Conservation (phyloP, 106 monocot species). For the Allium cepa region DNA sequence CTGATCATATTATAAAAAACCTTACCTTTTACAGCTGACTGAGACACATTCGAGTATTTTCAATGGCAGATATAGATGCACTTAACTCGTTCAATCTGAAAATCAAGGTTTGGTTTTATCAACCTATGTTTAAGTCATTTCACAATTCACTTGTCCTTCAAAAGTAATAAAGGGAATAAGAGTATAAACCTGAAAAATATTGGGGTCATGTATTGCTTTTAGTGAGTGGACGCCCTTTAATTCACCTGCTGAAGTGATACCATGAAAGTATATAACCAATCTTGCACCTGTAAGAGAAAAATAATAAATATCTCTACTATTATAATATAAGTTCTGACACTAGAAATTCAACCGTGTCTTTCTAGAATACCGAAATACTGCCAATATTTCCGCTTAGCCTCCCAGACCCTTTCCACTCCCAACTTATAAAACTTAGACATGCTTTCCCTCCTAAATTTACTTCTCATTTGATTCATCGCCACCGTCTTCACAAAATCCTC, state of each 20-base stretch:
- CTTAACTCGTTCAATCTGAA: conserved; percentile 71
- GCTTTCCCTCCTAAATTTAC: no score
- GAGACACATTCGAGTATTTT: conserved; percentile 63
- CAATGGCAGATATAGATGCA: conserved; percentile 63
- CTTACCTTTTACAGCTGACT: conserved; percentile 63
- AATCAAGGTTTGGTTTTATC: neutral
- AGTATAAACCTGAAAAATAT: conserved; percentile 82
- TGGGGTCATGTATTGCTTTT: conserved; percentile 72
- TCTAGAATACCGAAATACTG: no score
- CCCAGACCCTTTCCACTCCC: no score
- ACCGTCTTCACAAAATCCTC: no score
- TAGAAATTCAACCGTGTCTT: no score
- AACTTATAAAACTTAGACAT: no score
- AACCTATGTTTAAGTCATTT: neutral
- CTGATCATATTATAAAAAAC: neutral
- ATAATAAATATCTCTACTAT: neutral
- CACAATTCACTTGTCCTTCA: neutral
- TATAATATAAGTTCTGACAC: neutral
- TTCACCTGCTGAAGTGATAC: conserved; percentile 84
- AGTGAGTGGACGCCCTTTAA: conserved; percentile 66
- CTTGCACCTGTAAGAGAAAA: conserved; percentile 61
- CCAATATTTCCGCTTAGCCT: no score
- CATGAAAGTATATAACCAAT: conserved; percentile 98
- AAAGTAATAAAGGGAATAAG: neutral
- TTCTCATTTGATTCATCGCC: no score